Evolutionary conservation across 177 flowering plant genomes (phyloP).

Genomic region (Vitis hybrid): DNA sequence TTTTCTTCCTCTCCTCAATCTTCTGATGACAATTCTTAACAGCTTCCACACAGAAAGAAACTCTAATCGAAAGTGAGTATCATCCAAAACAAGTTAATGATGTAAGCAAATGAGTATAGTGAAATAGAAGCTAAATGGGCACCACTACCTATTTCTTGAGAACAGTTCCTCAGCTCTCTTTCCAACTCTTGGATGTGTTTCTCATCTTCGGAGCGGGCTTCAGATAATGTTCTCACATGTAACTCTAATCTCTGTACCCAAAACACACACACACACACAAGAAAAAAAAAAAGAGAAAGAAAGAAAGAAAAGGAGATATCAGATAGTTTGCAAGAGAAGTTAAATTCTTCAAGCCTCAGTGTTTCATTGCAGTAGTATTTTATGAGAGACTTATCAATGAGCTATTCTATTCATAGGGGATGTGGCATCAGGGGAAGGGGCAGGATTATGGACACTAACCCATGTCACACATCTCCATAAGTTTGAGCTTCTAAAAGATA

Average conservation of each 20-base stretch:
- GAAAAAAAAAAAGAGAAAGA: not conserved
- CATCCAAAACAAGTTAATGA: not conserved
- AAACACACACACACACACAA: too few species aligned
- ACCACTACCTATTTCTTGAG: constrained; percentile 69
- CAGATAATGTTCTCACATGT: constrained; percentile 58
- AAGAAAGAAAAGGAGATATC: not conserved
- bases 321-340: not conserved
- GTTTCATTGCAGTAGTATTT: not conserved
- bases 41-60: not conserved
- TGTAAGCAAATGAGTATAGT: not conserved
- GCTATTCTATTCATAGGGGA: too few species aligned
- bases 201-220: constrained; percentile 56
- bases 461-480: too few species aligned
- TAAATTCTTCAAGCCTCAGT: not conserved
- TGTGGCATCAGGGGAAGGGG: too few species aligned
- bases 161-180: constrained; percentile 68
- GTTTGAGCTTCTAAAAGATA: not conserved
- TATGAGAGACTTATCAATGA: too few species aligned
- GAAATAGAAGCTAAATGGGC: constrained; percentile 1
- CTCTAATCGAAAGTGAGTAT: not conserved
- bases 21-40: not conserved
- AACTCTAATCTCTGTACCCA: constrained; percentile 56
- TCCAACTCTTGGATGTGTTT: constrained; percentile 60
- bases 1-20: too few species aligned
- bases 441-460: too few species aligned